These are phyloP conservation scores for Coemansia sp. DNA, from an alignment of 192 early-diverging fungal species.

Conservation along the genomic window DNA sequence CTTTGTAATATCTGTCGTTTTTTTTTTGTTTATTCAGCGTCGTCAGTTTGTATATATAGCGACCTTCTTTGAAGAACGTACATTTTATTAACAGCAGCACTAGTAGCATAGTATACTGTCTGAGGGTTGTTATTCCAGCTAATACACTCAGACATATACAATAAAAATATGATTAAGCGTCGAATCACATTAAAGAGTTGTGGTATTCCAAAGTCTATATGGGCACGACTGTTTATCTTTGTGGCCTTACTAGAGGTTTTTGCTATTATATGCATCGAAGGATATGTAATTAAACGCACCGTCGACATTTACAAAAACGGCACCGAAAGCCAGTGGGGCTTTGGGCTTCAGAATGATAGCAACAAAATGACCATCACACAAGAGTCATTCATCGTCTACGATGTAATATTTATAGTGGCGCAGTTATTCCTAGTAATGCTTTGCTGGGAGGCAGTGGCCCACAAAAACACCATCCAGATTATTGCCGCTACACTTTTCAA, in stretches of 20 bases:
- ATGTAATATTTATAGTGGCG: slow-evolving; percentile 82
- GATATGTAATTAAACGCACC: slow-evolving; percentile 54
- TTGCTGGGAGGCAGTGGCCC: slow-evolving; percentile 85
- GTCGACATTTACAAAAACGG: slow-evolving; percentile 53
- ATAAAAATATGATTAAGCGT: not conserved
- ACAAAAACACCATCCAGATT: slow-evolving; percentile 93
- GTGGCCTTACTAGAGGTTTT: slow-evolving; percentile 52
- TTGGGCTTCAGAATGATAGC: slow-evolving; percentile 40
- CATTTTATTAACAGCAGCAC: no score
- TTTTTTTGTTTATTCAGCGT: no score
- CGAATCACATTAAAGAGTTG: slow-evolving; percentile 39
- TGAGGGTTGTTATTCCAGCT: not conserved
- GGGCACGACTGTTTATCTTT: slow-evolving; percentile 50
- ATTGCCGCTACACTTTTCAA: slow-evolving; percentile 66
- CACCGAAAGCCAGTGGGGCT: slow-evolving; percentile 52
- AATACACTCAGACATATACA: no score
- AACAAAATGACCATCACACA: slow-evolving; percentile 50
- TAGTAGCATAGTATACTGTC: not conserved
- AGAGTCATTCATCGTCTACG: slow-evolving; percentile 68
- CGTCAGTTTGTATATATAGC: no score
- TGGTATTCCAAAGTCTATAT: slow-evolving; percentile 52
- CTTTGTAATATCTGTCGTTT: no score
- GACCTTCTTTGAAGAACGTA: no score
- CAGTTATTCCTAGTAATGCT: slow-evolving; percentile 82
- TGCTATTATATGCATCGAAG: slow-evolving; percentile 52